These are phyloP conservation scores for Phytophthora fragariae DNA, from an alignment of 352 stramenopile species.

Conservation along the genomic window DNA sequence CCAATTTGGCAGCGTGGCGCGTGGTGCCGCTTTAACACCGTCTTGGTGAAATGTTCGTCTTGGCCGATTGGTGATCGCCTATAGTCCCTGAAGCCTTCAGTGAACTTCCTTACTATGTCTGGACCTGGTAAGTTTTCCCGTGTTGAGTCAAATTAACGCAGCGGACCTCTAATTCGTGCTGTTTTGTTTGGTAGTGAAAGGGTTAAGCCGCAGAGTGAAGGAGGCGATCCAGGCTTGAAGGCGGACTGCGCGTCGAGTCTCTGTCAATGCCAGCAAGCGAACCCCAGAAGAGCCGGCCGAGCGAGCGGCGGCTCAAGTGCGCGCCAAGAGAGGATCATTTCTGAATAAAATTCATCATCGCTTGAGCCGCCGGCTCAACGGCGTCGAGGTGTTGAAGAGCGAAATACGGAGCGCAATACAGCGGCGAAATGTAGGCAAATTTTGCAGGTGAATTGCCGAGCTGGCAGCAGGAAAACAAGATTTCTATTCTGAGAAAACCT, in stretches of 20 bases:
- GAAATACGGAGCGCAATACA: neutral
- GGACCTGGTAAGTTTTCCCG: too few relatives aligned
- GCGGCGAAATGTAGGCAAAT: neutral
- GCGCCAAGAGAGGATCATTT: constrained; percentile 33
- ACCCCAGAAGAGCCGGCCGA: constrained; percentile 25
- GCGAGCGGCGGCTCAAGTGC: constrained; percentile 20
- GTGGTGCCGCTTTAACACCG: neutral
- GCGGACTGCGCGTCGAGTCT: constrained; percentile 5
- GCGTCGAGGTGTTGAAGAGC: neutral
- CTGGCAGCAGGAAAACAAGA: neutral
- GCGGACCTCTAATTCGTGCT: too few relatives aligned
- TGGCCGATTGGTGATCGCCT: neutral
- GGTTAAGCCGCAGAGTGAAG: too few relatives aligned
- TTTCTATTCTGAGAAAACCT: neutral
- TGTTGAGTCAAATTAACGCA: too few relatives aligned
- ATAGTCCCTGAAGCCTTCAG: too few relatives aligned
- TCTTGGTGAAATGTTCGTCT: neutral
- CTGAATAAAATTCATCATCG: constrained; percentile 11
- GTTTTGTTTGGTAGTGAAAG: too few relatives aligned
- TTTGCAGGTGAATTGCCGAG: neutral
- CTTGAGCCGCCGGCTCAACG: constrained; percentile 12
- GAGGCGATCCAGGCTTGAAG: too few relatives aligned
- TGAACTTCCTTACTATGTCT: too few relatives aligned
- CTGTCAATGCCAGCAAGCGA: constrained; percentile 27
- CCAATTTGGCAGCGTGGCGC: neutral